A percentile compares a stretch with the other conserved stretches of the same genome.
These are phyloP conservation scores for Teratosphaeriaceae sp. DNA, from an alignment of 2,329 filamentous ascomycete genomes.

Conservation along the genomic window DNA sequence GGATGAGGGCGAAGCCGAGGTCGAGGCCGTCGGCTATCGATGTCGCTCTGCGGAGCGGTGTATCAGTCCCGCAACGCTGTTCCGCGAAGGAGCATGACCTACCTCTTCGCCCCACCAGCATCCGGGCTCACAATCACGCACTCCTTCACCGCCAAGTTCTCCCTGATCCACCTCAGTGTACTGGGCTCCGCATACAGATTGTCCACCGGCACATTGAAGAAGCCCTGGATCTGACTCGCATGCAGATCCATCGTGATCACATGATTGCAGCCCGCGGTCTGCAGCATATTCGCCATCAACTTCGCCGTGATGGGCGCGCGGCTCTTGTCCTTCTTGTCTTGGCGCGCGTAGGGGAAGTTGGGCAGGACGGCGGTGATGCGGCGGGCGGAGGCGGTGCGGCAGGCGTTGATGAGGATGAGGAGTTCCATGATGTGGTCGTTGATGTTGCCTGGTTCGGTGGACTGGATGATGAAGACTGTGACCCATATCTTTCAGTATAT, in stretches of 20 bases:
- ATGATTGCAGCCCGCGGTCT: conserved; percentile 86
- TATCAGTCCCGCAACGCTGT: background rate
- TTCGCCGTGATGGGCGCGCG: conserved; percentile 95
- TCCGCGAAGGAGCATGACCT: conserved; percentile 17
- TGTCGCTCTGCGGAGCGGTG: conserved; percentile 59
- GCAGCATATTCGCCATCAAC: conserved; percentile 95
- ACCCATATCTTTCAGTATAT: too few species aligned
- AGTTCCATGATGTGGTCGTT: conserved; percentile 98
- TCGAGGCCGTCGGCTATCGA: conserved; percentile 90
- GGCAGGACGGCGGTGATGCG: conserved; percentile 93
- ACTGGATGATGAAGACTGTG: conserved; percentile 93
- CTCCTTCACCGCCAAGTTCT: conserved; percentile 73
- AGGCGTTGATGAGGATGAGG: conserved; percentile 96
- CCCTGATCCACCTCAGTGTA: conserved; percentile 82
- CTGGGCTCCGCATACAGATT: conserved; percentile 92
- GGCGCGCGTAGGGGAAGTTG: conserved; percentile 92
- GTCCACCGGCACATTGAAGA: conserved; percentile 78
- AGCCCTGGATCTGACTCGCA: conserved; percentile 88
- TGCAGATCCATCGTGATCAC: conserved; percentile 97
- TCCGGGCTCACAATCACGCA: conserved; percentile 94
- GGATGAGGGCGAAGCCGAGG: conserved; percentile 85
- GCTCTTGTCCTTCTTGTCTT: conserved; percentile 97
- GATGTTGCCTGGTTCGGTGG: conserved; percentile 89
- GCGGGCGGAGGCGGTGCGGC: conserved; percentile 75
- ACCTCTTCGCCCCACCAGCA: conserved; percentile 88